Evolutionary conservation across 1,284 basidiomycete genomes (phyloP).

Genomic region (Cutaneotrichosporon sp.): DNA sequence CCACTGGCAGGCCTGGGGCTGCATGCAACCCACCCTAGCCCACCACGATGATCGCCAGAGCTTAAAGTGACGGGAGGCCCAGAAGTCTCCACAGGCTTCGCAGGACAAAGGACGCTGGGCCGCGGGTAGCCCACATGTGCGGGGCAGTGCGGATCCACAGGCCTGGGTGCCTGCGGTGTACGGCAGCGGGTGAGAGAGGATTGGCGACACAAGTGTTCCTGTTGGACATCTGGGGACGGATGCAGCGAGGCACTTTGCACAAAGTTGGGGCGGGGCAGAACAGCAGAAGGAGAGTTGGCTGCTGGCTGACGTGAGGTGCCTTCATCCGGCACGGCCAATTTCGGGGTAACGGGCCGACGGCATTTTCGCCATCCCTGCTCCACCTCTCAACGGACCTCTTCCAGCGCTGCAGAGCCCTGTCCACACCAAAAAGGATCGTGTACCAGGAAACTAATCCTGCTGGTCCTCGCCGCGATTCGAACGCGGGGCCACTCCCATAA

Average conservation of each 20-base stretch:
- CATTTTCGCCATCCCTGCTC: too few species aligned
- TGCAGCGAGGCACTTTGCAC: background rate
- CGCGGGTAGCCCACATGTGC: background rate
- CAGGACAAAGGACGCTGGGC: background rate
- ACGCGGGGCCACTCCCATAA: background rate
- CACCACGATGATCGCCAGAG: too few species aligned
- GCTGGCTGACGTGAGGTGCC: too few species aligned
- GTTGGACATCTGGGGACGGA: background rate
- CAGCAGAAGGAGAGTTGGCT: too few species aligned
- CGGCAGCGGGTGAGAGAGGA: background rate
- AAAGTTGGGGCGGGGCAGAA: too few species aligned
- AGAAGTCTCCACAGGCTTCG: background rate
- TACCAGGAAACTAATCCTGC: background rate
- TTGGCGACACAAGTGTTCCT: background rate
- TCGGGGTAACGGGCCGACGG: too few species aligned
- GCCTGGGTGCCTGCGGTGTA: background rate
- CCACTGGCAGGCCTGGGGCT: too few species aligned
- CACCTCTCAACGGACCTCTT: too few species aligned
- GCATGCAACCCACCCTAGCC: too few species aligned
- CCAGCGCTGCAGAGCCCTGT: too few species aligned
- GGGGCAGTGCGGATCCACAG: background rate
- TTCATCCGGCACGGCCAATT: too few species aligned
- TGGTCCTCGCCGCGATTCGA: constrained; percentile 1
- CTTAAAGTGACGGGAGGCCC: background rate
- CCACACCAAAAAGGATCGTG: background rate